Evolutionary conservation across 768 basidiomycete species (phyloP).

Genomic region (Mycena amicta): DNA sequence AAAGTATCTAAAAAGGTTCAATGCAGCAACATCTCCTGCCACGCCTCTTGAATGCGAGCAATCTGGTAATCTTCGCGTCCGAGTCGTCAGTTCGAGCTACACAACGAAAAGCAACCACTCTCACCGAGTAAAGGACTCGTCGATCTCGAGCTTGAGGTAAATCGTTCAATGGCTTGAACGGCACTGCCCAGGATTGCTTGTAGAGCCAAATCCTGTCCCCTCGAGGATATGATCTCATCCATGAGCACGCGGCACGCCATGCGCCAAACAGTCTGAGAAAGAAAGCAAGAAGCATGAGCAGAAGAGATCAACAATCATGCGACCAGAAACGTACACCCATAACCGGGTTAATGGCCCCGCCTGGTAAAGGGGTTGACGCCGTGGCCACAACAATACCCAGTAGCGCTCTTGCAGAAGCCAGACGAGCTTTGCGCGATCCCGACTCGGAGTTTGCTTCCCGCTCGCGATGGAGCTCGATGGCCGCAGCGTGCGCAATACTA

Average conservation of each 20-base stretch:
- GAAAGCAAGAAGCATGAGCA: too few species aligned
- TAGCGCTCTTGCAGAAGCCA: background rate
- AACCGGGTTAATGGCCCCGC: background rate
- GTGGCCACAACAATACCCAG: background rate
- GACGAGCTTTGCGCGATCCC: background rate
- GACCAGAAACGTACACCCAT: background rate
- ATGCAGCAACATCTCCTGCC: background rate
- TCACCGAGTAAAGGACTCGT: background rate
- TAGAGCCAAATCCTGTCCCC: background rate
- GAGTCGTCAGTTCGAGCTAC: background rate
- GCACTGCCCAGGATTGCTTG: background rate
- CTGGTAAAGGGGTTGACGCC: background rate
- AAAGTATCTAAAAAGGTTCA: background rate
- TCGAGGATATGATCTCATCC: too few species aligned
- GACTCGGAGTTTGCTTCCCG: background rate
- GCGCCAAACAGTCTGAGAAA: background rate
- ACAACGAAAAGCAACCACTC: background rate
- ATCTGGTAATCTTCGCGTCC: background rate
- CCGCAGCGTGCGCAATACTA: conserved; percentile 17
- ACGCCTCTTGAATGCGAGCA: background rate
- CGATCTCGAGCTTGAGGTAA: background rate
- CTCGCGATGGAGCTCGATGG: conserved; percentile 15
- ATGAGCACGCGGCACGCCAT: background rate
- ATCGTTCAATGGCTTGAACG: background rate
- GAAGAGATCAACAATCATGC: too few species aligned